Evolutionary conservation across 176 grass and related monocot genomes (phyloP), one percentile per base, ranked within the genome.

Genomic region (Carex cristatella): DNA sequence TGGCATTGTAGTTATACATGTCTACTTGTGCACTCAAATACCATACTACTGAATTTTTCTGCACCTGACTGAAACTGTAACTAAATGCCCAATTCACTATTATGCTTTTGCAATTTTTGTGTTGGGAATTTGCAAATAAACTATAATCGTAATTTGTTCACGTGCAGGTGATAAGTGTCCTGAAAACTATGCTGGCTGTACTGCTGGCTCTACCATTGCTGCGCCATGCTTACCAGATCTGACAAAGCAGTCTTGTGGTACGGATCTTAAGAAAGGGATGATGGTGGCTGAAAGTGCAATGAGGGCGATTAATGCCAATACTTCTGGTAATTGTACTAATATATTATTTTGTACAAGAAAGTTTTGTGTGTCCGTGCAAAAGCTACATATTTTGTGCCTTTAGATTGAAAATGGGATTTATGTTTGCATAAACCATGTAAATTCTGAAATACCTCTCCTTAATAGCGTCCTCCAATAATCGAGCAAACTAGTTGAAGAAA

Each of bases 131-230:
- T 76, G 46, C 19, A 77, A 76, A 54, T 77, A 15, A 77, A 54
- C 23, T 79, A 28, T 73, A 51, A 31, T 65, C 79, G 33, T 83
- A 64, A 85, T 85, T 53, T 86, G 40, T 67, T 87, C 28, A 79
- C 56, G 64, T 80, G 71, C 87, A 97, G 92, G 91, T 94, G 88
- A 87, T 85, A 89, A 92, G 54, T 92, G 84, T 83, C 82, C 87
- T 79, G 89, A 51, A 76, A 69, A 88, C 68, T 72, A 81, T 73
- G 79, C 81, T 54, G 65, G 86, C 86, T 88, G 54, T 85, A 69
- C 89, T 73, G 79, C 81, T 54, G 65, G 86, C 86, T 88, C 46
- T 85, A 69, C 89, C 87, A 23, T 54, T 69, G 81, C 40, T 32
- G 13, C 75, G 70, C 83, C 84, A 85, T 88, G 51, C 84, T 83